Conservation (phyloP, 2,329 filamentous ascomycete species). For the Penicillium sp. region DNA sequence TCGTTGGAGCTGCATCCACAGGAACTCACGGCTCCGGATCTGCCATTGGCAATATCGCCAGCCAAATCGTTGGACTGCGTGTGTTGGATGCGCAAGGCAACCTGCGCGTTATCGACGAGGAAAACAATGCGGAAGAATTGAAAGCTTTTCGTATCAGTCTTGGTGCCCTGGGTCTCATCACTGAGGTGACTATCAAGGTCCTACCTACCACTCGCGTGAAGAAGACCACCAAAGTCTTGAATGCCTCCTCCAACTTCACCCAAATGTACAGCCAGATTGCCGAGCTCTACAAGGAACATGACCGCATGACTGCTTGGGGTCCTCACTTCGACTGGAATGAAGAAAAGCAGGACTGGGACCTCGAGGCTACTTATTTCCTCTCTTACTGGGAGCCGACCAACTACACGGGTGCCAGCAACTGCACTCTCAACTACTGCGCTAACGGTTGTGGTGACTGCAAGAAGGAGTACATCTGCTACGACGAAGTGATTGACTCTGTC, state of each 20-base stretch:
- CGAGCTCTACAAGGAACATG: slow-evolving; percentile 11
- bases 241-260: slow-evolving; percentile 13
- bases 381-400: slow-evolving; percentile 17
- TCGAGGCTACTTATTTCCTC: slow-evolving; percentile 1
- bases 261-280: slow-evolving; percentile 11
- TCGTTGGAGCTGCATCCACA: slow-evolving; percentile 16
- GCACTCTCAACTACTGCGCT: slow-evolving; percentile 20
- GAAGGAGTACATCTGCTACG: slow-evolving; percentile 20
- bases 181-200: slow-evolving; percentile 17
- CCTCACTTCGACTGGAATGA: slow-evolving; percentile 15
- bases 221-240: slow-evolving; percentile 12
- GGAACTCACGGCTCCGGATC: slow-evolving; percentile 20
- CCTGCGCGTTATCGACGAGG: slow-evolving; percentile 10
- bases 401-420: slow-evolving; percentile 17
- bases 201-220: slow-evolving; percentile 11
- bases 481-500: slow-evolving; percentile 15
- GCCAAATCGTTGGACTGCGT: slow-evolving; percentile 14
- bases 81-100: slow-evolving; percentile 18
- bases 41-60: slow-evolving; percentile 12
- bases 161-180: slow-evolving; percentile 21
- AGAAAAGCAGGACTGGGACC: background rate
- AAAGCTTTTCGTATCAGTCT: slow-evolving; percentile 18
- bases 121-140: slow-evolving; percentile 9
- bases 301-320: slow-evolving; percentile 16
- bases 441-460: slow-evolving; percentile 21